These are phyloP conservation scores for Physcomitrium patens DNA, from an alignment of 225 moss, liverwort and hornwort genomes.

Conservation along the genomic window DNA sequence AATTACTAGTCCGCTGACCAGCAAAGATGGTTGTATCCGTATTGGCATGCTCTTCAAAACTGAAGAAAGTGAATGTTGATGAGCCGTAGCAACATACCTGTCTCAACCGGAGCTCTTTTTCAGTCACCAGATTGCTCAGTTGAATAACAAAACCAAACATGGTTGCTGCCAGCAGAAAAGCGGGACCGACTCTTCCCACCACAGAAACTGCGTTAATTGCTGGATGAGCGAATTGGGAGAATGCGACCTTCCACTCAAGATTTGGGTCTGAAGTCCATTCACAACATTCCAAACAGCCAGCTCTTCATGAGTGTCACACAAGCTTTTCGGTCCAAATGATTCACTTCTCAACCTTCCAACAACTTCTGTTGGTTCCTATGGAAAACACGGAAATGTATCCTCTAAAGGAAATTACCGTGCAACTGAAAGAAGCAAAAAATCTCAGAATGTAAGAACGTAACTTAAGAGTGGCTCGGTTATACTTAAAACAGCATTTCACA, in stretches of 20 bases:
- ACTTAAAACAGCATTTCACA: background rate
- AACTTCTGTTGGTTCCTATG: no score
- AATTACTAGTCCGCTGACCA: background rate
- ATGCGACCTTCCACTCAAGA: conserved; percentile 73
- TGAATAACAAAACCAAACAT: conserved; percentile 99
- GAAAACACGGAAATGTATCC: no score
- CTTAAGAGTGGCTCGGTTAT: background rate
- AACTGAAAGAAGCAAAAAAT: background rate
- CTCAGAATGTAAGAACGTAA: background rate
- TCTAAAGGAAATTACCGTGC: background rate
- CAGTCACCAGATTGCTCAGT: conserved; percentile 85
- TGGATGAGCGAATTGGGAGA: conserved; percentile 95
- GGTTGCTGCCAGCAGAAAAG: conserved; percentile 88
- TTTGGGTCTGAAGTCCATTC: conserved; percentile 51
- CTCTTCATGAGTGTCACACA: no score
- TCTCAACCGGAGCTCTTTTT: conserved; percentile 87
- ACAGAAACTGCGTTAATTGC: conserved; percentile 67
- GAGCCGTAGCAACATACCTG: conserved; percentile 56
- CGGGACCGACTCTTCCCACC: conserved; percentile 76
- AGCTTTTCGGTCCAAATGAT: no score
- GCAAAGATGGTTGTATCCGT: no score
- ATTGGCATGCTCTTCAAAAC: background rate
- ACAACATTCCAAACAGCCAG: background rate
- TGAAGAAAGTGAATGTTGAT: background rate
- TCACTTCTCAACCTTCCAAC: no score